These are phyloP conservation scores for Calycina herbarum DNA, from an alignment of 2,329 filamentous ascomycete species.

Conservation along the genomic window DNA sequence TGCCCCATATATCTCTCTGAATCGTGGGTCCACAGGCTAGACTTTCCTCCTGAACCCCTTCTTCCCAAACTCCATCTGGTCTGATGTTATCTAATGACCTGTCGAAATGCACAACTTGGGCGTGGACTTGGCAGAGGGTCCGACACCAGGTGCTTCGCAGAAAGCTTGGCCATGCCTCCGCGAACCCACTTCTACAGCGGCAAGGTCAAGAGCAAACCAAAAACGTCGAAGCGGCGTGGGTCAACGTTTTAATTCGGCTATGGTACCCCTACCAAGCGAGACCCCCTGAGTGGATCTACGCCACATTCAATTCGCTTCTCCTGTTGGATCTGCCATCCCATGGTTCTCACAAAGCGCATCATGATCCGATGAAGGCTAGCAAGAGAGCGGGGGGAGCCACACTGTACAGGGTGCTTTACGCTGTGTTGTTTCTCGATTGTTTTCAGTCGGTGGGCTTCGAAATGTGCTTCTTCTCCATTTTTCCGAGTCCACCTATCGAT, in stretches of 20 bases:
- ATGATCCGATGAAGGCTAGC: not conserved
- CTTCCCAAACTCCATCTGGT: not conserved
- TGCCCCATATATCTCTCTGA: not conserved
- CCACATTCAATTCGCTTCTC: not conserved
- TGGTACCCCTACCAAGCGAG: not conserved
- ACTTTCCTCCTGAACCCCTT: not conserved
- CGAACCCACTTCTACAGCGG: not conserved
- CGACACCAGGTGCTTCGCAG: not conserved
- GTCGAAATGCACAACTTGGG: too few species aligned
- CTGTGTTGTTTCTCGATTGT: slow-evolving; percentile 20
- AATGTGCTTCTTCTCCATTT: not conserved
- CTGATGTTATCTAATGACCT: not conserved
- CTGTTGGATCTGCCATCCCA: not conserved
- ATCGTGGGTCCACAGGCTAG: not conserved
- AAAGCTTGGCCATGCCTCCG: slow-evolving; percentile 1
- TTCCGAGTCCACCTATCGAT: slow-evolving; percentile 6
- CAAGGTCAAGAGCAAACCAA: too few species aligned
- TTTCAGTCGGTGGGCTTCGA: slow-evolving; percentile 16
- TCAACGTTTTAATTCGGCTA: not conserved
- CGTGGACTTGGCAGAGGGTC: not conserved
- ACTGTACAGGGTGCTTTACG: not conserved
- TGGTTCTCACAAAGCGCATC: not conserved
- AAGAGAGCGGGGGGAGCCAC: not conserved
- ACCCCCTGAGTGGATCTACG: slow-evolving; percentile 2
- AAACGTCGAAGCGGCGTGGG: too few species aligned